Evolutionary conservation across 2,329 filamentous ascomycete genomes (phyloP).

Genomic region (Cladobotryum protrusum): DNA sequence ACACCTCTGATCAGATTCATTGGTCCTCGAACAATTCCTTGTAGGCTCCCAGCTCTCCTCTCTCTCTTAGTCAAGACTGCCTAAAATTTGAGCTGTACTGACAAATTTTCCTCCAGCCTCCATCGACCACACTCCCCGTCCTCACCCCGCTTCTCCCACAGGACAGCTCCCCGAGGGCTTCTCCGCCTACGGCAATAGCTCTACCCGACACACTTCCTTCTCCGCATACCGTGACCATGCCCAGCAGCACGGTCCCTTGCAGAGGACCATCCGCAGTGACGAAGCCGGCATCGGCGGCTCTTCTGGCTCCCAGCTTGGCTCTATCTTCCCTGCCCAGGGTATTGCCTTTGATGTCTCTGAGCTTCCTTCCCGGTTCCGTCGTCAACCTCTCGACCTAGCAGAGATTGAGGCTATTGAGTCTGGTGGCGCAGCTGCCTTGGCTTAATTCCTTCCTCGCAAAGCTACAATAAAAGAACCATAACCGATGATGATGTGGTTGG

Average conservation of each 20-base stretch:
- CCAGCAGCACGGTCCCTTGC: conserved; percentile 70
- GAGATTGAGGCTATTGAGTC: conserved; percentile 97
- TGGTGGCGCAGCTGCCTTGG: conserved; percentile 64
- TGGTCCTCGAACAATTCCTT: conserved; percentile 52
- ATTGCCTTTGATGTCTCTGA: conserved; percentile 85
- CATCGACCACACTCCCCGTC: conserved; percentile 66
- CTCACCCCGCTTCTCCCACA: conserved; percentile 66
- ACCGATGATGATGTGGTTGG: not conserved
- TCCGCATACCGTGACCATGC: conserved; percentile 72
- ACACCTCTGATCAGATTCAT: conserved; percentile 57
- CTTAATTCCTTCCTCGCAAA: conserved; percentile 25
- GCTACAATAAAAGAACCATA: not conserved
- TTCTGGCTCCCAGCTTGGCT: conserved; percentile 64
- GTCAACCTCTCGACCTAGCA: conserved; percentile 63
- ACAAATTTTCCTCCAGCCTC: conserved; percentile 43
- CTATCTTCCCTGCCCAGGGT: conserved; percentile 64
- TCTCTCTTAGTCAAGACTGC: not conserved
- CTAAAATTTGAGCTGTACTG: conserved; percentile 9
- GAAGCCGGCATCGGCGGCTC: conserved; percentile 49
- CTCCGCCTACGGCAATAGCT: conserved; percentile 27
- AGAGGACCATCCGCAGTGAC: conserved; percentile 44
- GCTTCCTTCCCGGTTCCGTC: conserved; percentile 76
- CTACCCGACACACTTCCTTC: conserved; percentile 53
- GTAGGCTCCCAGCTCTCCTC: conserved; percentile 26
- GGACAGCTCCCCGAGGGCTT: conserved; percentile 55